Evolutionary conservation across 371 early-diverging fungal species (phyloP).

Genomic region (Gilbertella persicaria): DNA sequence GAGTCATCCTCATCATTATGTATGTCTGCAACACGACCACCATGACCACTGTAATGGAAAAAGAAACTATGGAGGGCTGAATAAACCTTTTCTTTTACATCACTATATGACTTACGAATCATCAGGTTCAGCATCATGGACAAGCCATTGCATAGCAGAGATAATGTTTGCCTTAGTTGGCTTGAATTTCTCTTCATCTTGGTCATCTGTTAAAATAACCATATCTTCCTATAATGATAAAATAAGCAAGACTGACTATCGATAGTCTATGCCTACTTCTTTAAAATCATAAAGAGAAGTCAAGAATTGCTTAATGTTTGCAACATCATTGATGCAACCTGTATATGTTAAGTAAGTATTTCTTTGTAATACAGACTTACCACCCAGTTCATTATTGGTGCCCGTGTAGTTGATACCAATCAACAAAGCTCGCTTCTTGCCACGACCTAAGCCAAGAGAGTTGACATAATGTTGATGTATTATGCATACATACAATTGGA

Average conservation of each 20-base stretch:
- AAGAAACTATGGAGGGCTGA: neutral
- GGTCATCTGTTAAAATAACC: constrained; percentile 89
- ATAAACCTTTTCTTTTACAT: neutral
- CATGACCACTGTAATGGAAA: constrained; percentile 93
- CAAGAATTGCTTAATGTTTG: constrained; percentile 79
- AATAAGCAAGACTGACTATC: neutral
- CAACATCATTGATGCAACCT: constrained; percentile 94
- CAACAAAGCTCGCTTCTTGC: constrained; percentile 82
- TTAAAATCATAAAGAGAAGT: constrained; percentile 63
- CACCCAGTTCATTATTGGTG: constrained; percentile 64
- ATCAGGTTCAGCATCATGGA: constrained; percentile 77
- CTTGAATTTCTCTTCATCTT: constrained; percentile 56
- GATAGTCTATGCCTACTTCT: constrained; percentile 31
- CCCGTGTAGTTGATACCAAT: constrained; percentile 93
- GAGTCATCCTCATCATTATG: constrained; percentile 90
- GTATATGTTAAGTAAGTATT: neutral
- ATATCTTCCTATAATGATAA: constrained; percentile 54
- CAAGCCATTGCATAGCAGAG: constrained; percentile 87
- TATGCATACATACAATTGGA: constrained; percentile 64
- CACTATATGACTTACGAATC: constrained; percentile 63
- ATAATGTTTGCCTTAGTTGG: constrained; percentile 85
- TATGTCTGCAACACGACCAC: constrained; percentile 66
- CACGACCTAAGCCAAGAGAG: constrained; percentile 34
- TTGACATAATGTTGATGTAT: neutral
- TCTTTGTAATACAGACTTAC: constrained; percentile 28